phyloP scores from a whole-genome alignment of 495 filamentous ascomycete species.

The Neurospora sp. region DNA sequence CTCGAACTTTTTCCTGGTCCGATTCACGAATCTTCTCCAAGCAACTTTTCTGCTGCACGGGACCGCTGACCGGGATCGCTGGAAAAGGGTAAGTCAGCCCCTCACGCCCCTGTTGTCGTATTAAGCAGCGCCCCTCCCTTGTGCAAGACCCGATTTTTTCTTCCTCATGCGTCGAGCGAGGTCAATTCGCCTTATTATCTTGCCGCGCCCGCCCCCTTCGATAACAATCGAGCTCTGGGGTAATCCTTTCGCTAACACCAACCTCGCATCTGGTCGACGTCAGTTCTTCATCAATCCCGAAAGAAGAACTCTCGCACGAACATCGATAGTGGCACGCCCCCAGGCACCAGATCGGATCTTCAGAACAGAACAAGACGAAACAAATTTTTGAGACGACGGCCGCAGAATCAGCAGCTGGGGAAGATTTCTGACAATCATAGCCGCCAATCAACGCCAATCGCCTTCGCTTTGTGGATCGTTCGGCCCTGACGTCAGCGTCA shows the following conservation, averaged over 20 bases:
- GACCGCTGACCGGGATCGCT: background rate
- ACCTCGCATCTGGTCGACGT: background rate
- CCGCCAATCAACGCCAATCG: background rate
- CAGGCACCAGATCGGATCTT: background rate
- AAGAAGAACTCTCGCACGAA: background rate
- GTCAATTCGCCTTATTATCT: background rate
- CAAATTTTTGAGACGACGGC: background rate
- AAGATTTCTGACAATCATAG: background rate
- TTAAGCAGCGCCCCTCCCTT: background rate
- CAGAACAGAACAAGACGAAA: background rate
- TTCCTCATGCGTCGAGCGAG: background rate
- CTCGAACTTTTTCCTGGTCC: background rate
- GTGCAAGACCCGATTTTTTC: background rate
- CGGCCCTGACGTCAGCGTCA: background rate
- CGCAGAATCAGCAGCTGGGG: background rate
- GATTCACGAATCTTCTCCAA: background rate
- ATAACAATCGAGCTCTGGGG: background rate
- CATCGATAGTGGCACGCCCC: background rate
- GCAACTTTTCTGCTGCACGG: background rate
- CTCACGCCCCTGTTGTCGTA: background rate
- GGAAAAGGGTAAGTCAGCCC: background rate
- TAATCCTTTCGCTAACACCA: background rate
- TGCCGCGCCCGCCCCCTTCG: background rate
- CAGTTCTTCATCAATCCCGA: background rate
- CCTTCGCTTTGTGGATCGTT: background rate